Evolutionary conservation across 352 stramenopile genomes (phyloP), one percentile per base, ranked within the genome.

Genomic region (Pythium oligandrum): DNA sequence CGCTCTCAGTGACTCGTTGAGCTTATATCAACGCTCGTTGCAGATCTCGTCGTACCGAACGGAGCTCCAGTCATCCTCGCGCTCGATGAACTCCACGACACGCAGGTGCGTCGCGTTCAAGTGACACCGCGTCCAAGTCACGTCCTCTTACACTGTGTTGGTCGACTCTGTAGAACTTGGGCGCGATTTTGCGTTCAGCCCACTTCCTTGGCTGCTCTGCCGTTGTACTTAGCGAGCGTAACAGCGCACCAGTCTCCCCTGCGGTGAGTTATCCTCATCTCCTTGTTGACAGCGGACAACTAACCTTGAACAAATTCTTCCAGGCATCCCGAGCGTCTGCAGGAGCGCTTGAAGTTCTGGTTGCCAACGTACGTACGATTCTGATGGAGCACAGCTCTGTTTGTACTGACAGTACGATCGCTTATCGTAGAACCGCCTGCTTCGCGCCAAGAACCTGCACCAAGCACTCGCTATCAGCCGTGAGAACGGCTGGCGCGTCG

Each of bases 21-120:
- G 3, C 26, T 45, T 53, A 7, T 38, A 32, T 8, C 17, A 86
- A 67, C 44, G 7, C 70, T 82, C n/a, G 57, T 53, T 3, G 57
- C 17, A 26, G 17, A 26, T 26, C 17, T 26, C 17, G 17, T 26
- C 17, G 17, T 26, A 26, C 17, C 17, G 17, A 26, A 26, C 17
- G 17, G 17, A 26, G 17, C 17, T 68, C 78, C 78, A 12, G 75
- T 93, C 26, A 78, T 90, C 36, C 61, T 93, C 26, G 79, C 75
- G 9, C 53, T 93, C 42, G 83, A 93, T 40, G 79, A 93, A 56
- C 65, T 93, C 31, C 80, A 93, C 44, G 83, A 93, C 53, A 80
- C 83, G 1, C 83, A 92, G 57, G 73, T 84, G 17, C 7, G 17
- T 35, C 4, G 12, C 26, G 17, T 38, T 26, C 4, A 6, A 36